phyloP scores from a whole-genome alignment of 805 yeast species.

The Sugiyamaella mastotermitis region DNA sequence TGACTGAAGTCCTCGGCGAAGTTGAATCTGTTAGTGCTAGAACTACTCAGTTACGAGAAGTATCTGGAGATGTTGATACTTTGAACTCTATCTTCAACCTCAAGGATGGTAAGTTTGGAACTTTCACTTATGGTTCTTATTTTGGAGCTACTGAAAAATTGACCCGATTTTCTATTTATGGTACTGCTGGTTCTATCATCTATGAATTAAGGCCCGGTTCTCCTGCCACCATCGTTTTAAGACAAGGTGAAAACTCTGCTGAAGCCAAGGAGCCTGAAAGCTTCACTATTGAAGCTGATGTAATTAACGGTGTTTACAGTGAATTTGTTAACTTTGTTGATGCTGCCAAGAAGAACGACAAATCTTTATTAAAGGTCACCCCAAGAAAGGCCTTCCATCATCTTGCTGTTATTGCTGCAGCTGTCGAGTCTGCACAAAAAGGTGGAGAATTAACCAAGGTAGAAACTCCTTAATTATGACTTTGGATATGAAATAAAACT shows the following conservation, averaged over 20 bases:
- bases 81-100: slow-evolving; percentile 63
- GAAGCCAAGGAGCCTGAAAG: slow-evolving; percentile 20
- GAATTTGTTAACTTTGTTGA: slow-evolving; percentile 52
- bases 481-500: slow-evolving; percentile 2
- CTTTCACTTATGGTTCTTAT: slow-evolving; percentile 81
- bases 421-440: slow-evolving; percentile 55
- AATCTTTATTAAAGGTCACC: slow-evolving; percentile 47
- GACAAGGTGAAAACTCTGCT: slow-evolving; percentile 24
- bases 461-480: slow-evolving; percentile 7
- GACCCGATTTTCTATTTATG: slow-evolving; percentile 64
- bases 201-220: slow-evolving; percentile 45
- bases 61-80: slow-evolving; percentile 78
- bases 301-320: slow-evolving; percentile 49
- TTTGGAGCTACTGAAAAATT: slow-evolving; percentile 76
- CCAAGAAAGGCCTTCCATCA: slow-evolving; percentile 88
- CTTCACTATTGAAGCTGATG: slow-evolving; percentile 30
- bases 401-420: slow-evolving; percentile 84
- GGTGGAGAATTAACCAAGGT: slow-evolving; percentile 28
- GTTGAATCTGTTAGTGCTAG: slow-evolving; percentile 67
- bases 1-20: slow-evolving; percentile 75
- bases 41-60: slow-evolving; percentile 69
- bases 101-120: slow-evolving; percentile 64
- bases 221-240: slow-evolving; percentile 24
- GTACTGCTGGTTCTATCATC: slow-evolving; percentile 68
- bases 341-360: slow-evolving; percentile 61